Base-by-base conservation (phyloP, 805 yeast species). In the Sugiyamaella smithiae region DNA sequence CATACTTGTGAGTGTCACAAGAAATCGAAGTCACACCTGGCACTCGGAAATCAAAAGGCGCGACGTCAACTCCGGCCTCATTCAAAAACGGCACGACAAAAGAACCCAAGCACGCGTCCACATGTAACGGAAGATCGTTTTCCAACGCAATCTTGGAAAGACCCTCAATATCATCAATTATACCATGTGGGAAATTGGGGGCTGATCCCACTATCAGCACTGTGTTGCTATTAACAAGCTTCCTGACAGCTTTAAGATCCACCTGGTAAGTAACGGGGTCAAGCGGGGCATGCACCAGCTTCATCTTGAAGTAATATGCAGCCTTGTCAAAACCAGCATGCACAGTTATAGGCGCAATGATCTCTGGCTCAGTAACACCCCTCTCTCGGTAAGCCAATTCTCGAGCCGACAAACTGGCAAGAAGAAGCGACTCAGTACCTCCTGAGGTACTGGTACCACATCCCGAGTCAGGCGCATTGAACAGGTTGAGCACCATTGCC, bases 1-100 rank as follows among this genome's bases (percentile, higher is more conserved):
- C 99, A 63, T 91, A 91, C 67, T 91, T 91, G 73, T 91, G 99
- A n/a, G 99, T 91, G 65, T 91, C 99, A 69, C 98, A 93, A n/a
- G 96, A 87, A 50, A 91, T 91, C 2, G 97, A 89, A 0, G 98
- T 93, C n/a, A 93, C 98, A 26, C 75, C 93, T 0, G 88, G 84
- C 1, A 88, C 74, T 55, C 91, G 72, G 69, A 91, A 91, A 65
- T 93, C 98, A 68, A 91, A 90, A 9, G 69, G 61, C 4, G 85
- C 84, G 4, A 57, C 55, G 6, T 71, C 45, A 28, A 66, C 69
- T 43, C 68, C 72, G 2, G 88, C 77, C 49, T 78, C 77, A 51
- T 79, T 81, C 70, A 86, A 76, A 61, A 84, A 88, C 1, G 96
- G 82, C 37, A 88, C 86, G 35, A 91, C 77, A 61, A 93, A 91